phyloP scores from a whole-genome alignment of 768 basidiomycete genomes.

The Hygrophorus russula region DNA sequence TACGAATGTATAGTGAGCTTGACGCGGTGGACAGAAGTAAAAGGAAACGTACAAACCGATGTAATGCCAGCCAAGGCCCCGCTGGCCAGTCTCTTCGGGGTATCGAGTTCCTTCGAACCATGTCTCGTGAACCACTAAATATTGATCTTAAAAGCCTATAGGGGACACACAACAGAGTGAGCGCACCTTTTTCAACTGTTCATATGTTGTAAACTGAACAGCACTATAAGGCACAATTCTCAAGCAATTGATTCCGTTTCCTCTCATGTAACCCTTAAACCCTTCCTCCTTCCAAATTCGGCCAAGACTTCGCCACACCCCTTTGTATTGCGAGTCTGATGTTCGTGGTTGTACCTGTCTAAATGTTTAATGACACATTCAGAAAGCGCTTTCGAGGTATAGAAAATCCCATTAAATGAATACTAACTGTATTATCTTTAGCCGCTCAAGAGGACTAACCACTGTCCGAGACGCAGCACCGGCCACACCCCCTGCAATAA shows the following conservation, averaged over 20 bases:
- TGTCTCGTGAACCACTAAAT: conserved; percentile 57
- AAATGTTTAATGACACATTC: conserved; percentile 3
- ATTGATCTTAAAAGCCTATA: conserved; percentile 19
- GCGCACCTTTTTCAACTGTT: conserved; percentile 76
- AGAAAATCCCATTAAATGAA: conserved; percentile 5
- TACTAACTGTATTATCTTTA: conserved; percentile 94
- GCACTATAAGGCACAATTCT: conserved; percentile 92
- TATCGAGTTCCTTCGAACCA: conserved; percentile 73
- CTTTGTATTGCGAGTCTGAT: conserved; percentile 59
- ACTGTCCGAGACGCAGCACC: conserved; percentile 78
- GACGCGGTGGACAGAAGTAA: conserved; percentile 4
- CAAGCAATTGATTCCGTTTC: conserved; percentile 83
- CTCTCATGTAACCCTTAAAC: conserved; percentile 86
- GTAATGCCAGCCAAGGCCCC: conserved; percentile 92
- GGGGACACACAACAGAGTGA: background rate
- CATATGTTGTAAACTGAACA: conserved; percentile 82
- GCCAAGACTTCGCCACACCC: conserved; percentile 72
- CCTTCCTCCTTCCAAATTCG: conserved; percentile 96
- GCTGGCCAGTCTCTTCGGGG: conserved; percentile 72
- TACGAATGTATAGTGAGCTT: conserved; percentile 16
- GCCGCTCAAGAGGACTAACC: conserved; percentile 81
- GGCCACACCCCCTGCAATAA: conserved; percentile 44
- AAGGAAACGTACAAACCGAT: conserved; percentile 67
- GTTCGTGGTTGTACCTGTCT: conserved; percentile 85
- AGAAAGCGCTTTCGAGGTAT: background rate